A percentile compares a stretch with the other conserved stretches of the same genome.
These are phyloP conservation scores for Lanmaoa pseudosensibilis DNA, from an alignment of 768 basidiomycete species.

Conservation along the genomic window DNA sequence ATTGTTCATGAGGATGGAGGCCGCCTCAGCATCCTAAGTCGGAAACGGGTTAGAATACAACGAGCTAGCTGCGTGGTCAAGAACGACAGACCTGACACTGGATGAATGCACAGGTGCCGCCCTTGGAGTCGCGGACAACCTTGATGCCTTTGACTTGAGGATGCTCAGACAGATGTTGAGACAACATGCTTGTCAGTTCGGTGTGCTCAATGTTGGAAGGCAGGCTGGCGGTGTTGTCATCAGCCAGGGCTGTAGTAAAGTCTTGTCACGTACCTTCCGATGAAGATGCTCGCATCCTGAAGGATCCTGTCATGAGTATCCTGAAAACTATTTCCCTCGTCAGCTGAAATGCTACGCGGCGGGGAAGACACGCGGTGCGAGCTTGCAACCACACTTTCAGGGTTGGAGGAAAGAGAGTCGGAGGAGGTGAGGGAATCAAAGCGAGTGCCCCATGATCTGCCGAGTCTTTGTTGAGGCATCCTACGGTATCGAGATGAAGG, in stretches of 20 bases:
- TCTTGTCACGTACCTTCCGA: conserved; percentile 63
- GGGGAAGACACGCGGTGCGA: conserved; percentile 16
- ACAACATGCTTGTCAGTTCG: conserved; percentile 60
- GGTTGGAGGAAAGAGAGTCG: conserved; percentile 43
- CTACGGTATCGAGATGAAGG: conserved; percentile 21
- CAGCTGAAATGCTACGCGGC: conserved; percentile 11
- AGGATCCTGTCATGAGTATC: conserved; percentile 49
- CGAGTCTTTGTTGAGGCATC: conserved; percentile 48
- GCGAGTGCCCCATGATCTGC: conserved; percentile 69
- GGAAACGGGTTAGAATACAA: neutral
- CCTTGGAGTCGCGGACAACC: conserved; percentile 72
- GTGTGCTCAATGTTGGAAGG: conserved; percentile 65
- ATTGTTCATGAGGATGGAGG: conserved; percentile 57
- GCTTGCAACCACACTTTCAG: conserved; percentile 15
- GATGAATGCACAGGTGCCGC: conserved; percentile 81
- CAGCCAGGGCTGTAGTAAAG: conserved; percentile 1
- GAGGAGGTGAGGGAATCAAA: conserved; percentile 63
- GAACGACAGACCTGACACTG: conserved; percentile 68
- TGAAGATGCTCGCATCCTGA: conserved; percentile 81
- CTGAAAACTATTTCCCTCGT: conserved; percentile 33
- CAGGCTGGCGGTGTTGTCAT: conserved; percentile 45
- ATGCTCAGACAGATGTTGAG: conserved; percentile 66
- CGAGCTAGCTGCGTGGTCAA: neutral
- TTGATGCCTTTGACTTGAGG: conserved; percentile 65
- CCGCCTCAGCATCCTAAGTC: conserved; percentile 54